Conservation (phyloP, 257 asterid species). For the Solanum pinnatisectum region DNA sequence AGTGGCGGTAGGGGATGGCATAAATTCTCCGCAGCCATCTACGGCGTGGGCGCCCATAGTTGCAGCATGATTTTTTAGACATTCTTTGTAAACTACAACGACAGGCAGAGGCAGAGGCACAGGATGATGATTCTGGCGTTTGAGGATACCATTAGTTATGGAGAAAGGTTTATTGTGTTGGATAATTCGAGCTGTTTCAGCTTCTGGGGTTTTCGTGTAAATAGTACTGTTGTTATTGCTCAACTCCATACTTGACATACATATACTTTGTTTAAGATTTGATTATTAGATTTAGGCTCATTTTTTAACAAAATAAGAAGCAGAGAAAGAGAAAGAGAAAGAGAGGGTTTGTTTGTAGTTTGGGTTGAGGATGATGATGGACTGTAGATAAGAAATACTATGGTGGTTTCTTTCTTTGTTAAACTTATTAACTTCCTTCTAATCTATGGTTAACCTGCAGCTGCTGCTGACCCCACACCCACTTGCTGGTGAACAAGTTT, state of each 20-base stretch:
- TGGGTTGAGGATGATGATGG: conserved; percentile 9
- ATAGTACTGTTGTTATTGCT: conserved; percentile 3
- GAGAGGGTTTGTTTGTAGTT: neutral
- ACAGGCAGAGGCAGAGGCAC: conserved; percentile 26
- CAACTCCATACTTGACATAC: conserved; percentile 49
- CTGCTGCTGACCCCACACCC: neutral
- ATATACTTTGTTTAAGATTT: conserved; percentile 9
- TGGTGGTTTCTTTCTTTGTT: conserved; percentile 24
- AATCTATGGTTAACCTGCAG: conserved; percentile 24
- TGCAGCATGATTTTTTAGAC: conserved; percentile 93
- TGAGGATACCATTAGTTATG: conserved; percentile 71
- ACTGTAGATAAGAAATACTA: conserved; percentile 40
- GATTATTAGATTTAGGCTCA: conserved; percentile 7
- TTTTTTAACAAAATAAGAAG: neutral
- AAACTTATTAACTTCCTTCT: conserved; percentile 45
- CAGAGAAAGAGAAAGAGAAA: neutral
- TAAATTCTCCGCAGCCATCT: conserved; percentile 96
- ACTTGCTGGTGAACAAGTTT: neutral
- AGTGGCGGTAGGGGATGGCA: conserved; percentile 61
- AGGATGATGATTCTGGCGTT: conserved; percentile 46
- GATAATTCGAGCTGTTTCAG: conserved; percentile 54
- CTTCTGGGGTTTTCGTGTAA: conserved; percentile 26
- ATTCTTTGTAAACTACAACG: conserved; percentile 71
- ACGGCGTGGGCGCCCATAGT: conserved; percentile 79
- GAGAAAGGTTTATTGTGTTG: conserved; percentile 35